These are phyloP conservation scores for Colletotrichum tropicicola DNA, from an alignment of 2,329 filamentous ascomycete genomes.

Conservation along the genomic window DNA sequence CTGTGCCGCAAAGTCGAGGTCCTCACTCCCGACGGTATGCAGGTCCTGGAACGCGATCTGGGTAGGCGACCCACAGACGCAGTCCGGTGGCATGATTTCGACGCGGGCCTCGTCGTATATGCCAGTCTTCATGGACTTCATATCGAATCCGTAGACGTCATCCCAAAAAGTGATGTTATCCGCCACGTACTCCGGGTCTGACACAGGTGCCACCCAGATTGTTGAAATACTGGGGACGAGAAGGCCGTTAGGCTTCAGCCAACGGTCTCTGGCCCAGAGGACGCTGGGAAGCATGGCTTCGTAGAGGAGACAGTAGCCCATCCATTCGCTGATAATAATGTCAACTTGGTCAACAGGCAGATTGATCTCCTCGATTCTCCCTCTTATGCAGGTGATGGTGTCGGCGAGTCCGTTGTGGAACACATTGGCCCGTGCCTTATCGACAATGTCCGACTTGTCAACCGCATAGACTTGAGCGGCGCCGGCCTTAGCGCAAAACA, in stretches of 20 bases:
- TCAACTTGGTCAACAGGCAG: slow-evolving; percentile 85
- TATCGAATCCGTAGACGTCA: slow-evolving; percentile 94
- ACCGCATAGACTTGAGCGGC: slow-evolving; percentile 89
- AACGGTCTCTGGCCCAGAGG: slow-evolving; percentile 86
- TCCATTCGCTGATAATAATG: slow-evolving; percentile 97
- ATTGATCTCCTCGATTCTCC: slow-evolving; percentile 87
- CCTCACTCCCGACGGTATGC: slow-evolving; percentile 74
- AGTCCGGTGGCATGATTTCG: slow-evolving; percentile 70
- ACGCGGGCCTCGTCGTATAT: slow-evolving; percentile 86
- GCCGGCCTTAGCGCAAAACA: slow-evolving; percentile 93
- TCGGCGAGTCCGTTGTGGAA: slow-evolving; percentile 80
- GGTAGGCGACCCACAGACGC: slow-evolving; percentile 66
- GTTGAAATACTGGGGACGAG: slow-evolving; percentile 89
- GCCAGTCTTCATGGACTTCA: slow-evolving; percentile 86
- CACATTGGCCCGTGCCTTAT: slow-evolving; percentile 86
- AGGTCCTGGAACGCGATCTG: slow-evolving; percentile 82
- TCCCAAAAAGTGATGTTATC: slow-evolving; percentile 89
- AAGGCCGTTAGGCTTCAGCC: slow-evolving; percentile 81
- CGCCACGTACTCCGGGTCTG: slow-evolving; percentile 79
- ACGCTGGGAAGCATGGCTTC: slow-evolving; percentile 97
- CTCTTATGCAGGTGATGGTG: slow-evolving; percentile 81
- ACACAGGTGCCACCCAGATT: slow-evolving; percentile 82
- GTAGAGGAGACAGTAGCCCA: slow-evolving; percentile 94
- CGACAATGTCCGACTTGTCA: slow-evolving; percentile 90
- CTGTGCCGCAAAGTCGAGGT: slow-evolving; percentile 78